Percentiles rank a stretch among this genome's conserved stretches.
phyloP scores from a whole-genome alignment of 2,329 filamentous ascomycete genomes.

The Apiospora aurea region DNA sequence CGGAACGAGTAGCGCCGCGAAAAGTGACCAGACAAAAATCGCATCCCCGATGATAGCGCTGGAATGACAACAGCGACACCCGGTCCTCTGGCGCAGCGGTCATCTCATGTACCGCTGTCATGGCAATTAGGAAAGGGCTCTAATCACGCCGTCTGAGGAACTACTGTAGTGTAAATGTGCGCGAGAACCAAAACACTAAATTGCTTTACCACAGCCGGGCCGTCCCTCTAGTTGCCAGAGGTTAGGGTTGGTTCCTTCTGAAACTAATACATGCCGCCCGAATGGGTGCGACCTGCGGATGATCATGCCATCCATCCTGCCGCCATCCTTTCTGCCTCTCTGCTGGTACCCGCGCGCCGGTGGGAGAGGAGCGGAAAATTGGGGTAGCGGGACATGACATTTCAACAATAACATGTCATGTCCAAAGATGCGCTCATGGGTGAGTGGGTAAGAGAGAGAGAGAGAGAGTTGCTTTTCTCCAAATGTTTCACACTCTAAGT shows the following conservation, averaged over 20 bases:
- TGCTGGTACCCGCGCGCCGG: slow-evolving; percentile 6
- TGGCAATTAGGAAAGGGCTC: background rate
- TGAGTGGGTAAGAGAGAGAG: background rate
- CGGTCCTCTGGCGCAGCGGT: background rate
- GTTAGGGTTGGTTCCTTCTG: background rate
- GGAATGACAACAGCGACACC: background rate
- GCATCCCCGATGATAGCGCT: background rate
- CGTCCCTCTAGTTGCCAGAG: slow-evolving; percentile 7
- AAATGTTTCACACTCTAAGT: background rate
- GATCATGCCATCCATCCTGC: background rate
- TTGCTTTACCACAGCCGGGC: slow-evolving; percentile 10
- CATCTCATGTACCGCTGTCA: slow-evolving; percentile 7
- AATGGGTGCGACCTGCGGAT: slow-evolving; percentile 2
- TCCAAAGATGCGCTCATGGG: background rate
- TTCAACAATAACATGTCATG: background rate
- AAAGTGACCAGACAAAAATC: background rate
- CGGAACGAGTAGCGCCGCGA: background rate
- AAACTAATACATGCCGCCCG: slow-evolving; percentile 7
- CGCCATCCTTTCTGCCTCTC: slow-evolving; percentile 2
- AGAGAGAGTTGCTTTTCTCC: background rate
- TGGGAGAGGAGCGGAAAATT: background rate
- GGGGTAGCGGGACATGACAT: background rate
- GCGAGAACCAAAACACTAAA: background rate
- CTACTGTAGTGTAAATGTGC: slow-evolving; percentile 15
- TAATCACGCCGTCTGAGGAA: background rate